These are phyloP conservation scores for Komagataella populi DNA, from an alignment of 805 yeast genomes.

Conservation along the genomic window DNA sequence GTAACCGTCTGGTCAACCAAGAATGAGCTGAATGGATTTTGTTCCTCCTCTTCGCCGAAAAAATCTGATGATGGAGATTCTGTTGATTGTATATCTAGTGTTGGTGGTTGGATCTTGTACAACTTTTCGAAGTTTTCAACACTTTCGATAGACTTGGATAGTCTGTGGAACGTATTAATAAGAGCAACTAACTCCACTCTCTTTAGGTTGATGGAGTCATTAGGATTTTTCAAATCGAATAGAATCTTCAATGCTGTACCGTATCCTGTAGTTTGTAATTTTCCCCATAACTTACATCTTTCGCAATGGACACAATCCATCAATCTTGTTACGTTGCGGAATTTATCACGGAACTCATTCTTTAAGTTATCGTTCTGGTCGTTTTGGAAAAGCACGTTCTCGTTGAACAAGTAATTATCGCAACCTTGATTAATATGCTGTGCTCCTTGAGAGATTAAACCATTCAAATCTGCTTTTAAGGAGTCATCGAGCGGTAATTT, in stretches of 20 bases:
- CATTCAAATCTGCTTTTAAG: slow-evolving; percentile 17
- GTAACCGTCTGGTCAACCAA: neutral
- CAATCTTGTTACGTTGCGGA: slow-evolving; percentile 78
- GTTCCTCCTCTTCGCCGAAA: neutral
- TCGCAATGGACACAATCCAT: slow-evolving; percentile 99
- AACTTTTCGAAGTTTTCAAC: slow-evolving; percentile 55
- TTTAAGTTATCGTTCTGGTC: slow-evolving; percentile 43
- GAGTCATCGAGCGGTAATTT: slow-evolving; percentile 14
- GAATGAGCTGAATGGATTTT: neutral
- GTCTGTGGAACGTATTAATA: slow-evolving; percentile 83
- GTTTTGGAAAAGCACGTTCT: slow-evolving; percentile 31
- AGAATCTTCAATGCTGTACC: slow-evolving; percentile 90
- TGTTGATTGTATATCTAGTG: too few species aligned
- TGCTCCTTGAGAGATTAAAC: slow-evolving; percentile 16
- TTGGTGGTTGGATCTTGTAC: slow-evolving; percentile 19
- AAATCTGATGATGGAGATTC: neutral
- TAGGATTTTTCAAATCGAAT: slow-evolving; percentile 56
- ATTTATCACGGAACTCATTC: slow-evolving; percentile 74
- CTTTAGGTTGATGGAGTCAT: slow-evolving; percentile 34
- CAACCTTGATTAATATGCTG: neutral
- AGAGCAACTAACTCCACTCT: slow-evolving; percentile 79
- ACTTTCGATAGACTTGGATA: slow-evolving; percentile 72
- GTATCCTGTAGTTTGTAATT: slow-evolving; percentile 92
- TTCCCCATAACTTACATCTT: slow-evolving; percentile 96
- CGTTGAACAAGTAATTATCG: slow-evolving; percentile 24